Evolutionary conservation across 495 filamentous ascomycete species (phyloP), one percentile per base, ranked within the genome.

Genomic region (Parachaetomium inaequale): DNA sequence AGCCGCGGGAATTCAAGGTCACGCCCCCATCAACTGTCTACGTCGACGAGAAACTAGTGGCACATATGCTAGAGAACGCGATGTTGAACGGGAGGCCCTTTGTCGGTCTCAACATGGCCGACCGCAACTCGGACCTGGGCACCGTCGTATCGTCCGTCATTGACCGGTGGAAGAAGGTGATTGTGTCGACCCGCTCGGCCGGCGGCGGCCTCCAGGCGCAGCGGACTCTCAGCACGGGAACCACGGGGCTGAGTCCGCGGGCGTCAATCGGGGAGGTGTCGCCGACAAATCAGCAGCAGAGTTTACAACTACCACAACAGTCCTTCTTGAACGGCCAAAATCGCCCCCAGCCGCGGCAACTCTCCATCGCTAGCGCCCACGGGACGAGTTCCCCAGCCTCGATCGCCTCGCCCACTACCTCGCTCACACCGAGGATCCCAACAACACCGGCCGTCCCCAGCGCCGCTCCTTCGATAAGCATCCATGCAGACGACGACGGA

Each of bases 1-100:
- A 89, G 68, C 87, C 88, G 8, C 79, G 85, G 7, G 88, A 93
- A 65, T 89, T 89, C 67, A 82, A 82, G 25, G 76, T 88, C n/a
- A 77, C 82, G 34, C 82, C 85, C 0, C 85, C 89, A 0, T 76
- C 83, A 31, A 88, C 81, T 1, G 72, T 92, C 4, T 84, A 84
- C 4, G 62, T 94, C 17, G 73, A 75, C 36, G 63, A 76, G 58
- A 75, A 77, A 4, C 47, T 79, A 8, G 57, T 80, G 29, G 62
- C 67, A 6, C 72, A 72, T 45, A 36, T 79, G 40, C 63, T 69
- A 15, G 73, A 80, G 50, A 21, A 78, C 5, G 68, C 64, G 4
- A 32, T 70, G 7, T 49, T 25, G 1, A 64, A 68, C 15, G 63
- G 65, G 26, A 57, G 58, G 3, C 25, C 55, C 5, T 63, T 65